Percentiles rank a stretch among this genome's conserved stretches.
phyloP scores from a whole-genome alignment of 2,329 filamentous ascomycete species.

The Alternaria burnsii region DNA sequence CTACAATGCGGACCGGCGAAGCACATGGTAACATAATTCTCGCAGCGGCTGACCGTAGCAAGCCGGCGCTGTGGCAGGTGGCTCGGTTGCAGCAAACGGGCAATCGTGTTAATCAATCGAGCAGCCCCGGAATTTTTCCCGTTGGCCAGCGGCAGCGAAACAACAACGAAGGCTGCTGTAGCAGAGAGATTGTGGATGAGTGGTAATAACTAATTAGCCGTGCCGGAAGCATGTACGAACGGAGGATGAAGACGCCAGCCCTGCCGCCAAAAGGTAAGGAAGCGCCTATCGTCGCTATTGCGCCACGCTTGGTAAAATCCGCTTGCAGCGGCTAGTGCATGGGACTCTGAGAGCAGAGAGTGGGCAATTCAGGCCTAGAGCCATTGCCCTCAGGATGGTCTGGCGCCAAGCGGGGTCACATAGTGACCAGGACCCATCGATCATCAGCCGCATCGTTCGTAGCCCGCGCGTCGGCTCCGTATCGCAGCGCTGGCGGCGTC shows the following conservation, averaged over 20 bases:
- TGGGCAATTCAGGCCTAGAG: constrained; percentile 50
- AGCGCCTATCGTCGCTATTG: constrained; percentile 45
- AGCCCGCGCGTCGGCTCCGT: constrained; percentile 29
- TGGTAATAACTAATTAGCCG: constrained; percentile 47
- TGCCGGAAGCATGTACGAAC: constrained; percentile 35
- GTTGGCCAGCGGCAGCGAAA: constrained; percentile 33
- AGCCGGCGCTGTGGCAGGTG: constrained; percentile 18
- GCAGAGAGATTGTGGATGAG: constrained; percentile 29
- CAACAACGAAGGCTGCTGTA: constrained; percentile 12
- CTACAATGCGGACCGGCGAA: constrained; percentile 22
- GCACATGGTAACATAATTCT: constrained; percentile 24
- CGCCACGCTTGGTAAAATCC: constrained; percentile 43
- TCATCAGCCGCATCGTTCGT: constrained; percentile 51
- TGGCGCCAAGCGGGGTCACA: constrained; percentile 49
- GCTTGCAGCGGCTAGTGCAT: constrained; percentile 52
- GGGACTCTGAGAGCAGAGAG: constrained; percentile 30
- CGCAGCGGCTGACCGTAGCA: constrained; percentile 7
- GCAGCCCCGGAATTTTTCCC: constrained; percentile 19
- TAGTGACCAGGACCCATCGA: constrained; percentile 45
- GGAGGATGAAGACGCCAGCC: constrained; percentile 37
- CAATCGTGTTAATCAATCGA: constrained; percentile 1
- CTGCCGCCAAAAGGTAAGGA: constrained; percentile 34
- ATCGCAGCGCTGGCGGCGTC: constrained; percentile 33
- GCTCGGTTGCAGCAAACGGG: constrained; percentile 17
- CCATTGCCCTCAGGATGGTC: constrained; percentile 49